Evolutionary conservation across 139 green algal species (phyloP), one percentile per base, ranked within the genome.

Genomic region (Picocystis salinarum): DNA sequence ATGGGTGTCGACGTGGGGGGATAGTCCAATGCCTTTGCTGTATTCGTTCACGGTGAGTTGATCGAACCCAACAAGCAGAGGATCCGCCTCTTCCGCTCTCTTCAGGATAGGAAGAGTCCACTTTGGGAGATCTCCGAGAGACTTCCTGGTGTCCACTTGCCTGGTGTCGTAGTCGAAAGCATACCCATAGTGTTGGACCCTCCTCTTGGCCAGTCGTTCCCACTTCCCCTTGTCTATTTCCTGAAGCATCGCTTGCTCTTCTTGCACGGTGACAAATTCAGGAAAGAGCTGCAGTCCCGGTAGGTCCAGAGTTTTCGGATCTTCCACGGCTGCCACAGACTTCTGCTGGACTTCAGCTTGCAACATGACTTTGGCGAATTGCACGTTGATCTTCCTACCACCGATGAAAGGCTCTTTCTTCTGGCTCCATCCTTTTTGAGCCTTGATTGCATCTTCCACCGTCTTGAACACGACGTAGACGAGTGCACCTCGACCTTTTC

Each of bases 1-100:
- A 65, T 98, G 88, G 1, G 79, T 92, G 61, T 98, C 87, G 1
- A 96, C 64, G 56, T 98, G 88, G 0, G 84, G 62, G 3, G 78
- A 63, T 20, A 98, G 53, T 10, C 87, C 87, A n/a, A 93, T 73
- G 5, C 88, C 88, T 0, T 54, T 44, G 0, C 57, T 19, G 49
- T 98, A 98, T 52, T 94, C 80, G 48, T 98, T 98, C 7, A 86
- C 73, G 0, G 85, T 95, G 22, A 90, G 34, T 56, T 93, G 79
- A 44, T 82, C 66, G 29, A 76, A 42, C n/a, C 1, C 9, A 12
- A 36, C 15, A 17, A 33, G 31, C 46, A 61, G 33, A 13, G 15
- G 42, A 17, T 46, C 34, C 23, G 47, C 18, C 18, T 26, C 24
- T 15, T 55, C 28, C 24, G 65, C n/a, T 2, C 60, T 40, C 7